These are phyloP conservation scores for Lachnellula willkommii DNA, from an alignment of 2,329 filamentous ascomycete species.

Conservation along the genomic window DNA sequence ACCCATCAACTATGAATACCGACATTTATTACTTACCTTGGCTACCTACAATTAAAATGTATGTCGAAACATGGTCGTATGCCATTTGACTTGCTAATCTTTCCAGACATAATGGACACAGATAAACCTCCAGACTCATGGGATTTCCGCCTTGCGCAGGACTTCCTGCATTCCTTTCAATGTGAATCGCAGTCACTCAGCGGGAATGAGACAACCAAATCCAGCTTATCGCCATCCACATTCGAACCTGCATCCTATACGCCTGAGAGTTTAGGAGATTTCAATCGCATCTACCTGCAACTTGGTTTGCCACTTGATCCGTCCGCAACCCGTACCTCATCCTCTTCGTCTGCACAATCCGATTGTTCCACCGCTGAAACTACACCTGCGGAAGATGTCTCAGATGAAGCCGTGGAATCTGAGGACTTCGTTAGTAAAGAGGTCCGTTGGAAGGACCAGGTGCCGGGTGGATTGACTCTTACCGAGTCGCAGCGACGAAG, in stretches of 20 bases:
- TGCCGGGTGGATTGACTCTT: slow-evolving; percentile 1
- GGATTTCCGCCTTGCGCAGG: neutral
- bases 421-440: slow-evolving; percentile 7
- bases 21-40: neutral
- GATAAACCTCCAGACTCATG: neutral
- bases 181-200: neutral
- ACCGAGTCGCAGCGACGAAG: slow-evolving; percentile 6
- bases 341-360: slow-evolving; percentile 7
- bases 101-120: neutral
- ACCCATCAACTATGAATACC: neutral
- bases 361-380: neutral
- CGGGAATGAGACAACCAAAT: neutral
- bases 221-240: neutral
- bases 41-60: neutral
- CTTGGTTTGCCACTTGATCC: slow-evolving; percentile 14
- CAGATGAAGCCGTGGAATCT: neutral
- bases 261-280: slow-evolving; percentile 19
- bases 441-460: slow-evolving; percentile 22
- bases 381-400: neutral
- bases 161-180: neutral
- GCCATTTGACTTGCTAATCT: neutral
- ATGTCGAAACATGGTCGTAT: neutral
- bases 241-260: slow-evolving; percentile 13
- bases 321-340: slow-evolving; percentile 1
- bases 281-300: slow-evolving; percentile 18